A percentile compares a stretch with the other conserved stretches of the same genome.
Conservation (phyloP, 805 yeast species). For the Barnettozyma vustinii region DNA sequence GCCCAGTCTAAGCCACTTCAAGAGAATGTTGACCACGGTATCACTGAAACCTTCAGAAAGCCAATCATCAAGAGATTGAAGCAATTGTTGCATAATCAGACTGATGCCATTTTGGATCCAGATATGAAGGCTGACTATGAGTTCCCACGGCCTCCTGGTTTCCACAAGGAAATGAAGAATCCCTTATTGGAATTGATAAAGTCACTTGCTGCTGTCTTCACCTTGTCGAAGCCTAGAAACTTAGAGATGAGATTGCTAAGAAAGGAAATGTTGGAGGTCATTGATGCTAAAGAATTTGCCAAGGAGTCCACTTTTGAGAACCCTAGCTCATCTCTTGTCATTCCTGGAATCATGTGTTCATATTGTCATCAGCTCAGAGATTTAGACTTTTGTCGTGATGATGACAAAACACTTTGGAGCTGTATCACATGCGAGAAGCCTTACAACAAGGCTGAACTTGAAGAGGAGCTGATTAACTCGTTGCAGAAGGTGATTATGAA, state of each 20-base stretch:
- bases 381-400: conserved; percentile 77
- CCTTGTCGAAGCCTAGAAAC: conserved; percentile 55
- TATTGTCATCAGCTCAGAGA: conserved; percentile 72
- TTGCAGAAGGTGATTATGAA: conserved; percentile 48
- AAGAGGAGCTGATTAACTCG: conserved; percentile 71
- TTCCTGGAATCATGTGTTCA: conserved; percentile 71
- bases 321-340: conserved; percentile 64
- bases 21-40: conserved; percentile 38
- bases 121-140: conserved; percentile 58
- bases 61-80: conserved; percentile 64
- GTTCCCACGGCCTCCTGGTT: conserved; percentile 77
- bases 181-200: conserved; percentile 82
- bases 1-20: conserved; percentile 23
- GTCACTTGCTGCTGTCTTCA: conserved; percentile 63
- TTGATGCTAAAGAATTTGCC: conserved; percentile 84
- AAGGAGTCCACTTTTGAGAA: conserved; percentile 64
- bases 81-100: conserved; percentile 62
- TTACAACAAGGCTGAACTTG: conserved; percentile 64
- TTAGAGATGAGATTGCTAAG: conserved; percentile 73
- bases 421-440: conserved; percentile 64
- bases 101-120: conserved; percentile 64
- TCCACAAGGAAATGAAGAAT: conserved; percentile 49
- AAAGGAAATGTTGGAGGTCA: conserved; percentile 61
- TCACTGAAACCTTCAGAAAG: conserved; percentile 51
- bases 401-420: conserved; percentile 41